Base-by-base conservation (phyloP, 2,329 filamentous ascomycete genomes). In the Xylaria hypoxylon region DNA sequence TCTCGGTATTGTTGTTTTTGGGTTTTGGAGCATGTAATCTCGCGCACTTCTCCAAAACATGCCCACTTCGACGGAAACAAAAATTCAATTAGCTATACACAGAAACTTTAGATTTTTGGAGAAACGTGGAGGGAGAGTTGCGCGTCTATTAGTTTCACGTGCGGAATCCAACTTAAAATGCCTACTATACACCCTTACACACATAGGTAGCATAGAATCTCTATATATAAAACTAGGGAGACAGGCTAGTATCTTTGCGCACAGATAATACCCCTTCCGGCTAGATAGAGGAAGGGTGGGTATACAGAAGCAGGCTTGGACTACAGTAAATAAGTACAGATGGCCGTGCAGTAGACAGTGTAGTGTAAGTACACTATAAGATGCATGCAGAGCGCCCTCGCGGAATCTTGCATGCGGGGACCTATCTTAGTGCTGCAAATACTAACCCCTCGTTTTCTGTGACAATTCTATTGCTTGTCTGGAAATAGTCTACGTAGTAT, bases 351-450 rank as follows among this genome's bases (percentile, higher is more conserved):
- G 63, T 31, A 52, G 28, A 52, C 28, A 35, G 48, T 35, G 26
- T 13, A n/a, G n/a, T n/a, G n/a, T 31, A 31, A 5, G 28, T 31
- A 31, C 15, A 6, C 1, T 17, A 53, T 58, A 59, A 64, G 65
- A 70, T 68, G 70, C 65, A 69, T 68, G 70, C 60, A 71, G 67
- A 75, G 72, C 68, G 68, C 64, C n/a, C n/a, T 70, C 71, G 71
- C 75, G 74, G 75, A 75, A 77, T 76, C 76, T 75, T 73, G 73
- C 76, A 77, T 77, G 72, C 70, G 70, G 71, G 73, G 76, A 75
- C 71, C 71, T 71, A 73, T 38, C 19, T 19, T 33, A 71, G 69
- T 73, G 64, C 70, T 73, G 72, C 74, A 75, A 63, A 58, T 70
- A 65, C 56, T 17, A 52, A 31, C 26, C 2, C 24, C 47, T n/a